Percentiles rank a stretch among this genome's conserved stretches.
phyloP scores from a whole-genome alignment of 148 eudicot species.

The Rhododendron mucronatum region DNA sequence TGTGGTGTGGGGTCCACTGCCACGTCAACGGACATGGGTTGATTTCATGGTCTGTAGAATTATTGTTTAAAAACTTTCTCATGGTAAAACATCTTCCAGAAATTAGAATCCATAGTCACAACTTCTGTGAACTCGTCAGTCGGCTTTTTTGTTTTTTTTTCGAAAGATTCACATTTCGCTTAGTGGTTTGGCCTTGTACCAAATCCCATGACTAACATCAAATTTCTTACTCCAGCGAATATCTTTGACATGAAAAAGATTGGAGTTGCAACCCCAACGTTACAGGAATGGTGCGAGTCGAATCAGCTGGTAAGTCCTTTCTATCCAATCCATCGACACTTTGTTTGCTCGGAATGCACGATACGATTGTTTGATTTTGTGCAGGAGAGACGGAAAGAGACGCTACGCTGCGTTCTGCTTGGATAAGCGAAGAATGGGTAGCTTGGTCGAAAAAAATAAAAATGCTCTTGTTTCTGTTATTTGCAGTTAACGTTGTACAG shows the following conservation, averaged over 20 bases:
- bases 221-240: conserved; percentile 47
- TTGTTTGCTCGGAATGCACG: not conserved
- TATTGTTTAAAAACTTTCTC: no score
- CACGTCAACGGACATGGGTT: no score
- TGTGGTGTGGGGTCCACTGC: no score
- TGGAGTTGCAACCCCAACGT: conserved; percentile 76
- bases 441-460: not conserved
- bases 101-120: not conserved
- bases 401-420: not conserved
- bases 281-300: conserved; percentile 59
- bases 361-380: no score
- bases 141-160: not conserved
- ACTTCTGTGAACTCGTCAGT: not conserved
- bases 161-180: not conserved
- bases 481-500: not conserved
- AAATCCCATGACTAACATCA: conserved; percentile 18
- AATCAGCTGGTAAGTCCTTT: conserved; percentile 6
- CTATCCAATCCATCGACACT: not conserved
- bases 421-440: not conserved
- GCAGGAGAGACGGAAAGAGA: not conserved
- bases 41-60: no score
- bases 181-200: not conserved
- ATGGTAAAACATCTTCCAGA: not conserved
- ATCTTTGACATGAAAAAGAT: conserved; percentile 68
- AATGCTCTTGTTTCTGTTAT: not conserved